Evolutionary conservation across 352 stramenopile species (phyloP), one percentile per base, ranked within the genome.

Genomic region (Thraustotheca clavata): DNA sequence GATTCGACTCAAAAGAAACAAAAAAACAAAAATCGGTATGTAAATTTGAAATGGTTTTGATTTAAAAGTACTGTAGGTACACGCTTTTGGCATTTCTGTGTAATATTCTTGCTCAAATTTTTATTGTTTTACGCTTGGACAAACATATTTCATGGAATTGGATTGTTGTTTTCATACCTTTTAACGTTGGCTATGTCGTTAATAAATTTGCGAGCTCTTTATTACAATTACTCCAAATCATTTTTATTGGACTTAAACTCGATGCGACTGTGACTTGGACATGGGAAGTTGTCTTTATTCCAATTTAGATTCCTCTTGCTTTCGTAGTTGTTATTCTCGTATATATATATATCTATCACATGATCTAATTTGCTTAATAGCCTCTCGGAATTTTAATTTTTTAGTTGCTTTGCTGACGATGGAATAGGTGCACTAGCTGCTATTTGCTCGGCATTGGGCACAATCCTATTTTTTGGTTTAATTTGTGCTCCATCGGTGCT

Each of bases 241-340:
- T 62, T 27, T 62, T 62, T 8, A 11, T 62, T 31, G 54, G 12
- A 12, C 38, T 62, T 27, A 55, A 62, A 27, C 34, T 50, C 5
- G 54, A 62, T 54, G 8, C 11, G 9, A 34, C 14, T 5, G 33
- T 62, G 0, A 8, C 32, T 9, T 62, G 54, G 54, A 22, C 54
- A 22, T 62, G 54, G 54, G 8, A 24, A 38, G 38, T 50, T 34
- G 32, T 62, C 5, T 50, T 62, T 33, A 18, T 62, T 8, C 54
- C 54, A 27, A 62, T 40, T 14, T 62, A 40, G 32, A 12, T 62
- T 14, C n/a, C 32, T 5, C 11, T 29, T n/a, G 22, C 5, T 3
- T 20, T 50, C 5, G n/a, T 26, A 5, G 24, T 55, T 27, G 5
- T 34, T 40, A 26, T 29, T n/a, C 16, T 50, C 6, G 54, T 62